Evolutionary conservation across 2,329 filamentous ascomycete species (phyloP), one percentile per base, ranked within the genome.

Genomic region (Calonectria pteridis): DNA sequence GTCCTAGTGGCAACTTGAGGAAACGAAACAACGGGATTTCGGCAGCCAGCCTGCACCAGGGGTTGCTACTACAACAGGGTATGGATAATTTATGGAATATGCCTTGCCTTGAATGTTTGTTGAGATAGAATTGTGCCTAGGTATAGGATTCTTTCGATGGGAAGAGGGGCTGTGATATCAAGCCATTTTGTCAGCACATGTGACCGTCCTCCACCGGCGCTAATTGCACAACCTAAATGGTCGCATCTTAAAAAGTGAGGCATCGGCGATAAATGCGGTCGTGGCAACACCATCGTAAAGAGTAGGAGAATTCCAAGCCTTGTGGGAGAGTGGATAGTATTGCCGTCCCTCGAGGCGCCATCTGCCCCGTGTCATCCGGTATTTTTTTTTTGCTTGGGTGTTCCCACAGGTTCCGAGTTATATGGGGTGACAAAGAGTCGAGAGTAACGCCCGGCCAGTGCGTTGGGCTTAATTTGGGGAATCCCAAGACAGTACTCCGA

Each of bases 231-330:
- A 64, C 40, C 55, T 33, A 40, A 51, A 51, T 59, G 31, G 64
- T 35, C 16, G 46, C 35, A 50, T 59, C 28, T 26, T 29, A 43
- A 64, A 59, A 43, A 31, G 29, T 63, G 64, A 63, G 69, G 40
- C 31, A 43, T 74, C 72, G 72, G 72, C 69, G 69, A 74, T 72
- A 72, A 74, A 67, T 72, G 72, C 69, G 69, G 72, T 74, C 72
- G 64, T 71, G 31, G 51, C 49, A 35, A 55, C 26, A 71, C 31
- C 29, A 33, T 62, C 23, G 49, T 37, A 10, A 26, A 55, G 35
- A 20, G 67, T 31, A 35, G 51, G 29, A 43, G 35, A 67, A 62
- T 59, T 33, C 35, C 49, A 58, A 72, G 58, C 50, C 65, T 69
- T 58, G 53, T 53, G 58, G 29, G 23, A 46, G 62, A 59, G 49